Evolutionary conservation across 306 rosid genomes (phyloP), one percentile per base, ranked within the genome.

Genomic region (Ceratonia siliqua): DNA sequence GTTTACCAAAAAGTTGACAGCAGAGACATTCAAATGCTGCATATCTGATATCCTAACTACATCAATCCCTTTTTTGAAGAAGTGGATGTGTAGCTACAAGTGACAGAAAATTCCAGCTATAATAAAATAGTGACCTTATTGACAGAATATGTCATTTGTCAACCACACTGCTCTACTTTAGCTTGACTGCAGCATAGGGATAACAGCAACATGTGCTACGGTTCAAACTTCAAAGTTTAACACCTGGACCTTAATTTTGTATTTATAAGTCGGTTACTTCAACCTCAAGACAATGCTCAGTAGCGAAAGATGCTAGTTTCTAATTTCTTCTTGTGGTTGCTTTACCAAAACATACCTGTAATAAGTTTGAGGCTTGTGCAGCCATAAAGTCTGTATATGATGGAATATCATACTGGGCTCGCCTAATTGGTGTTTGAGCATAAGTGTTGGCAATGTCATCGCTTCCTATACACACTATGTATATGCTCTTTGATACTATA

Each of bases 401-500:
- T 30, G 77, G 71, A 49, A 89, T 55, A 45, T 84, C 85, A 62
- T 84, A 89, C 0, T 81, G 66, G 39, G 45, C 4, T 45, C 64
- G 62, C 69, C 96, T 82, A 15, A 82, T 2, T 8, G 82, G 83
- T n/a, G 86, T 68, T 55, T 53, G 68, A 30, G 21, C 6, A 41
- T 82, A 90, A 61, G 90, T 92, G 45, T 87, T 87, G 8, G 95
- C 88, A 39, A 90, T 81, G 81, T 92, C 98, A 65, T 92, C 75
- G 39, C 85, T 82, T 50, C 96, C 94, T 2, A 54, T 2, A 79
- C 87, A 77, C 68, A 89, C 64, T 1, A 87, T 28, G 71, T 81
- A 84, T 71, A 93, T 18, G 80, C 95, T 84, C 55, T 90, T 84
- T 2, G 91, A 73, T 36, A 93, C 1, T 28, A 84, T 87, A 48